Evolutionary conservation across 2,329 filamentous ascomycete genomes (phyloP).

Genomic region (Colletotrichum tofieldiae): DNA sequence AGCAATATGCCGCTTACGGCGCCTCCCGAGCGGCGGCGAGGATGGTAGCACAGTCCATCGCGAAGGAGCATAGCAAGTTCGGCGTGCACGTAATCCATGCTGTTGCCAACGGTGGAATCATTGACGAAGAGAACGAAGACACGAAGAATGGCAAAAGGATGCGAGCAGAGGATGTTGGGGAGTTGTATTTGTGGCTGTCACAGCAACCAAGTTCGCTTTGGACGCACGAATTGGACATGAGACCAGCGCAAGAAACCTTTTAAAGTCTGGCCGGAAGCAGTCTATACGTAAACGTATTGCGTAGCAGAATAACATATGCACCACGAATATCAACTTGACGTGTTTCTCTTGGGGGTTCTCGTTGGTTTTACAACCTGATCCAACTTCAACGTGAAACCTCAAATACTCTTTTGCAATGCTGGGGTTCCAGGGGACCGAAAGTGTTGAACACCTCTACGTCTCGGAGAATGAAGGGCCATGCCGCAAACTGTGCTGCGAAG

Average conservation of each 20-base stretch:
- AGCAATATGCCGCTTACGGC: slow-evolving; percentile 69
- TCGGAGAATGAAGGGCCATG: no score
- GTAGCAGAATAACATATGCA: not conserved
- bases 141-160: slow-evolving; percentile 68
- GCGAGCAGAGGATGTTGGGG: slow-evolving; percentile 70
- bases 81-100: slow-evolving; percentile 73
- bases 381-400: no score
- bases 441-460: no score
- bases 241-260: slow-evolving; percentile 41
- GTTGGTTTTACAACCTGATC: no score
- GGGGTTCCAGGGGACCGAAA: no score
- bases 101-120: slow-evolving; percentile 70
- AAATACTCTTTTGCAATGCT: no score
- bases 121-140: slow-evolving; percentile 65
- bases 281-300: no score
- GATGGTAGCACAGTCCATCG: slow-evolving; percentile 70
- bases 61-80: slow-evolving; percentile 69
- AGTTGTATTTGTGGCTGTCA: slow-evolving; percentile 65
- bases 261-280: not conserved
- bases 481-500: no score
- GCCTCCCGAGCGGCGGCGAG: slow-evolving; percentile 66
- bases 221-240: slow-evolving; percentile 42
- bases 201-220: slow-evolving; percentile 42
- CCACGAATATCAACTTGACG: no score
- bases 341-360: no score